Evolutionary conservation across 345 rosid species (phyloP), one percentile per base, ranked within the genome.

Genomic region (Barbarea vulgaris): DNA sequence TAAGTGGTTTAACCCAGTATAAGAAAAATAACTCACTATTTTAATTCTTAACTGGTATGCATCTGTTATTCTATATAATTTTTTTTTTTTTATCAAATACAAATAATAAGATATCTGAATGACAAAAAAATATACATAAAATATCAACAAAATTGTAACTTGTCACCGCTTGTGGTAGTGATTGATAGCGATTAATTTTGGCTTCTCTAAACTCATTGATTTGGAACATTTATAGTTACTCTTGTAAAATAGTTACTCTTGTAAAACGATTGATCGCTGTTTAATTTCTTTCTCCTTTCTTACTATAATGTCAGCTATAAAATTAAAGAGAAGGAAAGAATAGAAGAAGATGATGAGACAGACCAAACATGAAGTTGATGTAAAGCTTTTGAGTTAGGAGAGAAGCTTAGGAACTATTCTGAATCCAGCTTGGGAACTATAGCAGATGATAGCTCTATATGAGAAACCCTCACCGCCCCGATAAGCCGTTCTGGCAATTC

Each of bases 401-500:
- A 64, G 50, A 42, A 52, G 24, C 64, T 41, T 15, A 25, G 3
- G 22, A 6, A 56, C 71, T 78, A 74, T 19, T 83, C 86, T 17
- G 82, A 80, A 1, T 85, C 93, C 61, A 96, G 75, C 58, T 79
- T 84, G 9, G 99, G 98, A 60, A 87, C 93, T 54, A 91, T 81
- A n/a, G 98, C 99, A 14, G 93, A 87, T n/a, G 89, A 85, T 18
- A 95, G 86, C 87, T 89, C 96, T 74, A 91, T 68, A 68, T 93
- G 99, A 54, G 96, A 96, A 74, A 88, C 98, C 63, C 98, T 89
- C 24, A 96, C 92, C 0, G 97, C 98, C 62, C 98, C 97, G 12
- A 93, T 91, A 64, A 93, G 84, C 77, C 94, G 63, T 77, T 96
- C 99, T 0, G 98, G 97, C 82, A 93, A 83, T 77, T 96, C 99